A percentile compares a stretch with the other conserved stretches of the same genome.
These are phyloP conservation scores for Mortierella alpina DNA, from an alignment of 192 early-diverging fungal species.

Conservation along the genomic window DNA sequence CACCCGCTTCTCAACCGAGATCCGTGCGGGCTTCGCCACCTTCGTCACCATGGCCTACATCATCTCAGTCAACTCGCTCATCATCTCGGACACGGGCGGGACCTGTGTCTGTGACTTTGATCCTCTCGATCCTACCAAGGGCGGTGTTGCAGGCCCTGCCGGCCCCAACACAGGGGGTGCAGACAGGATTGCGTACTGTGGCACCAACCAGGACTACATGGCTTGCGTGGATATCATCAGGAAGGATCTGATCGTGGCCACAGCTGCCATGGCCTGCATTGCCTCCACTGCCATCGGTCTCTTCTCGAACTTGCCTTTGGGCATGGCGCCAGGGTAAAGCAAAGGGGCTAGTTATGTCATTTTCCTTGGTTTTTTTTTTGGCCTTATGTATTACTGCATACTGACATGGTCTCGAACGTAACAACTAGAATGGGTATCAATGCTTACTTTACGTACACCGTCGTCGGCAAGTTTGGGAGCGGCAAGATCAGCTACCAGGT, in stretches of 20 bases:
- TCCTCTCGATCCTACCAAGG: conserved; percentile 65
- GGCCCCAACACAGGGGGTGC: background rate
- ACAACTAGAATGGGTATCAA: conserved; percentile 76
- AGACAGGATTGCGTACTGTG: conserved; percentile 40
- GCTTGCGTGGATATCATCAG: conserved; percentile 70
- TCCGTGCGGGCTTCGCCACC: conserved; percentile 72
- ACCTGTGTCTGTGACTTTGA: conserved; percentile 77
- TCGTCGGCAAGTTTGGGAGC: conserved; percentile 84
- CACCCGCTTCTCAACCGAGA: conserved; percentile 70
- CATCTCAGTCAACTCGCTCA: conserved; percentile 78
- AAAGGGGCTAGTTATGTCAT: background rate
- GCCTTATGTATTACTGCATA: background rate
- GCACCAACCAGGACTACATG: conserved; percentile 60
- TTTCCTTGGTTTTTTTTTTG: conserved; percentile 5
- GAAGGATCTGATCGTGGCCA: conserved; percentile 80
- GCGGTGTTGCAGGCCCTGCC: conserved; percentile 38
- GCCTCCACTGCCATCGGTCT: conserved; percentile 74
- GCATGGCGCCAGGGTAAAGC: conserved; percentile 77
- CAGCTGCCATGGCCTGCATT: conserved; percentile 73
- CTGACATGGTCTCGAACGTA: background rate
- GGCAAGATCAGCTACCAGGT: conserved; percentile 77
- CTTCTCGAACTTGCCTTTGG: conserved; percentile 81
- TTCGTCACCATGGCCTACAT: conserved; percentile 83
- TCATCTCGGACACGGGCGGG: conserved; percentile 82
- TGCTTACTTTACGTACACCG: conserved; percentile 87